Conservation (phyloP, 257 asterid species). For the Coffea canephora region DNA sequence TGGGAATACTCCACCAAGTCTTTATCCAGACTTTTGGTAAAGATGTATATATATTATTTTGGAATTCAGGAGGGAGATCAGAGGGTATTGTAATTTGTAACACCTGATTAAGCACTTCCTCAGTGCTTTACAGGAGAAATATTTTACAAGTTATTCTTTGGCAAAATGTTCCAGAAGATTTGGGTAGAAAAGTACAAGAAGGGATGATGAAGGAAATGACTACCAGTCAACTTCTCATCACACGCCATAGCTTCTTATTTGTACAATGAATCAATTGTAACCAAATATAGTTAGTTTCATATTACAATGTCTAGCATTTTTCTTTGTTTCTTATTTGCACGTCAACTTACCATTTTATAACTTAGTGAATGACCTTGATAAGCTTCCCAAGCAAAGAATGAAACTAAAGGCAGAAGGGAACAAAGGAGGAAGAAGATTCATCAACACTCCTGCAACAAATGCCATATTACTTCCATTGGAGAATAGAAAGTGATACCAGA, state of each 20-base stretch:
- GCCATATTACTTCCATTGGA: slow-evolving; percentile 7
- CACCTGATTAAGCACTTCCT: background rate
- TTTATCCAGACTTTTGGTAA: background rate
- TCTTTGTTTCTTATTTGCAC: background rate
- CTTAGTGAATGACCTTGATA: slow-evolving; percentile 98
- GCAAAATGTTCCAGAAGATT: background rate
- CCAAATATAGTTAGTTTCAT: background rate
- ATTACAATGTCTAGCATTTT: background rate
- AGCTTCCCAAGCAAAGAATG: slow-evolving; percentile 90
- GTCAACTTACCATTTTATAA: slow-evolving; percentile 5
- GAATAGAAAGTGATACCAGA: background rate
- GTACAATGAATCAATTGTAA: background rate
- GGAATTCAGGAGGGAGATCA: background rate
- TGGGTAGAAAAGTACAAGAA: background rate
- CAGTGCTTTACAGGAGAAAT: background rate
- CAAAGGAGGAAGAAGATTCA: slow-evolving; percentile 94
- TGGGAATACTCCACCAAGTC: background rate
- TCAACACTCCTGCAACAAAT: slow-evolving; percentile 83
- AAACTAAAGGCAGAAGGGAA: slow-evolving; percentile 84
- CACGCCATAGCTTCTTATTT: background rate
- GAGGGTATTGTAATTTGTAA: background rate
- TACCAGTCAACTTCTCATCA: background rate
- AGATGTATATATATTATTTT: background rate
- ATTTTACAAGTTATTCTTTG: background rate
- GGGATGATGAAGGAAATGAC: background rate